Evolutionary conservation across 2,329 filamentous ascomycete species (phyloP), one percentile per base, ranked within the genome.

Genomic region (Cadophora gregata): DNA sequence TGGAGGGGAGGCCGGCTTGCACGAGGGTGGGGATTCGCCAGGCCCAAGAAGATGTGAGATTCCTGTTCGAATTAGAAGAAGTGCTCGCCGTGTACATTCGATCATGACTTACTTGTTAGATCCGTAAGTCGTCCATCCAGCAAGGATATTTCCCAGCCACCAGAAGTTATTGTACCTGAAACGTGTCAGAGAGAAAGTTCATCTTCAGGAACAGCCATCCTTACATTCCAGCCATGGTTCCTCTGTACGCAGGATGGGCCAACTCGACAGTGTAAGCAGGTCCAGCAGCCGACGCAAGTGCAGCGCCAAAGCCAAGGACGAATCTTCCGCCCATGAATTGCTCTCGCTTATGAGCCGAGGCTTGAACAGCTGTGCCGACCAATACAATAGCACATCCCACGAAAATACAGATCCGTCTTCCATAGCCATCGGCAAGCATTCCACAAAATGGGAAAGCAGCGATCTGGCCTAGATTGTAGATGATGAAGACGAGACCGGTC

Each of bases 221-320:
- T 56, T 36, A 56, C 74, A 89, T 82, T 50, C 86, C 88, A 0
- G 87, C 88, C 70, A 88, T 80, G 25, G 87, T 80, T 48, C 86
- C 87, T 68, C 88, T 83, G 75, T 86, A 88, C 1, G 84, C 83
- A 0, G 88, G 88, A 72, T 90, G 88, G 1, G 86, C 82, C 64
- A 88, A 81, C 75, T 91, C 88, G 53, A 87, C 84, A 19, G 85
- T 84, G 73, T 89, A 90, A n/a, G 86, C 84, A 1, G 88, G 88
- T 0, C 85, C 87, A 5, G 87, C 86, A 3, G 85, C 83, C 5
- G 84, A 83, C 4, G 85, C 84, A 66, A 90, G 86, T 1, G 84
- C 82, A 50, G 88, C 86, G 47, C 88, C 88, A 65, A 86, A 85
- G 7, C 84, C 84, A 24, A 86, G 79, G 27, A 86, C 72, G 72